phyloP scores from a whole-genome alignment of 257 asterid species.

The Paulownia fortunei region DNA sequence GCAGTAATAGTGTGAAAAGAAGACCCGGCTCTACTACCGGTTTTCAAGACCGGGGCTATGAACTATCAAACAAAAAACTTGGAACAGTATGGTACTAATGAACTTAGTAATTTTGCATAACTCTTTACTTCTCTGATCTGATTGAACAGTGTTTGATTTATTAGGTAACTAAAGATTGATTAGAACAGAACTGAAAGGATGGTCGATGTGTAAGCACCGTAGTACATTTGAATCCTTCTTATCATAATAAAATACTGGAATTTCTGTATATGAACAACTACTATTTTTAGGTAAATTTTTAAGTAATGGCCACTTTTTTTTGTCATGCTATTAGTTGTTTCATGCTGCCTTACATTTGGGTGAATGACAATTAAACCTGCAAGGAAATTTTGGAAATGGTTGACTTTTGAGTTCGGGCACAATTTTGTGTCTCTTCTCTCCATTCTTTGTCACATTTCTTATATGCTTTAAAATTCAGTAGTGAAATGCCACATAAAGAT shows the following conservation, averaged over 20 bases:
- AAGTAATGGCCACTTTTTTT: not conserved
- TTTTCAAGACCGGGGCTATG: too few relatives aligned
- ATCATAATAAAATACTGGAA: not conserved
- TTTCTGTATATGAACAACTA: not conserved
- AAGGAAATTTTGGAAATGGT: not conserved
- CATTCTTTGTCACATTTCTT: not conserved
- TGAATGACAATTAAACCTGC: not conserved
- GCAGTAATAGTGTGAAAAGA: too few relatives aligned
- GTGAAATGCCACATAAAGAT: not conserved
- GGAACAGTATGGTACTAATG: too few relatives aligned
- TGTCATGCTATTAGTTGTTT: not conserved
- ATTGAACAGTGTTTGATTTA: not conserved
- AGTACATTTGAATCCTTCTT: not conserved
- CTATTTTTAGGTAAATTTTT: not conserved
- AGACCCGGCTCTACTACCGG: too few relatives aligned
- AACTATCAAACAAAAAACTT: too few relatives aligned
- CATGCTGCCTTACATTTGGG: not conserved
- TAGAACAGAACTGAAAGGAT: not conserved
- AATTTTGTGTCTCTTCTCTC: not conserved
- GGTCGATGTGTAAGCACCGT: not conserved
- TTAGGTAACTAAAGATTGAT: not conserved
- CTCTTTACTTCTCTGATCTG: not conserved
- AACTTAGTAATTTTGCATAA: not conserved
- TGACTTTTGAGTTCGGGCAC: not conserved
- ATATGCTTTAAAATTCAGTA: constrained; percentile 3